A percentile compares a stretch with the other conserved stretches of the same genome.
phyloP scores from a whole-genome alignment of 2,329 filamentous ascomycete genomes.

The Neonectria coccinea region DNA sequence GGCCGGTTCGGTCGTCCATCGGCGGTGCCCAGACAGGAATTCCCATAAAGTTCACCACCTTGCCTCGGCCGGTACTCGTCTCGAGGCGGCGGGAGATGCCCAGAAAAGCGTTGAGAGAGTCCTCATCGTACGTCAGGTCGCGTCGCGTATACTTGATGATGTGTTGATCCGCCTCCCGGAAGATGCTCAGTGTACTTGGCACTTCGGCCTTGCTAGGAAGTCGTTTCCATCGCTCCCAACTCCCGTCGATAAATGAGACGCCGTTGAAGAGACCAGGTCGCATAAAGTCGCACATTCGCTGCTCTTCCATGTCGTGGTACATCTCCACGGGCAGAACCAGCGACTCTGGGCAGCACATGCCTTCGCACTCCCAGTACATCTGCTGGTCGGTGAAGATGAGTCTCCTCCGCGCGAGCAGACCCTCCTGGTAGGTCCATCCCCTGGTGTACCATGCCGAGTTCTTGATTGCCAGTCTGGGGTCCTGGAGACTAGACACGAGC shows the following conservation, averaged over 20 bases:
- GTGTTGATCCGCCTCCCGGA: conserved; percentile 51
- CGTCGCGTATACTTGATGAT: conserved; percentile 49
- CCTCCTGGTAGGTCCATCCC: conserved; percentile 57
- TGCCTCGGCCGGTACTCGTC: conserved; percentile 46
- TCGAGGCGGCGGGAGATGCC: conserved; percentile 49
- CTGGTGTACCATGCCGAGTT: conserved; percentile 51
- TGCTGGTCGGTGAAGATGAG: conserved; percentile 55
- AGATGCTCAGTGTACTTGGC: conserved; percentile 51
- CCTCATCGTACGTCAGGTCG: conserved; percentile 46
- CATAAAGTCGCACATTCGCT: conserved; percentile 52
- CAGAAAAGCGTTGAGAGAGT: conserved; percentile 50
- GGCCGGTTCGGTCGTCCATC: conserved; percentile 30
- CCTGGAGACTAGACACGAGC: conserved; percentile 49
- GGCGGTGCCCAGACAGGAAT: conserved; percentile 49
- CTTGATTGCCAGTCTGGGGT: conserved; percentile 47
- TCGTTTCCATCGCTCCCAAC: conserved; percentile 52
- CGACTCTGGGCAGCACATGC: conserved; percentile 53
- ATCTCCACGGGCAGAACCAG: conserved; percentile 48
- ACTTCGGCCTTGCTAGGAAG: conserved; percentile 45
- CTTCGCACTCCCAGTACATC: conserved; percentile 55
- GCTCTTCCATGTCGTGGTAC: conserved; percentile 50
- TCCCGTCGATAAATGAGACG: conserved; percentile 51
- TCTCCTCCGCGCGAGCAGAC: conserved; percentile 50
- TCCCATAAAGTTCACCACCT: conserved; percentile 48
- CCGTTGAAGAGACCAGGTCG: conserved; percentile 51